Evolutionary conservation across 1,139 yeast species (phyloP).

Genomic region (Saccharomyces hybrid): DNA sequence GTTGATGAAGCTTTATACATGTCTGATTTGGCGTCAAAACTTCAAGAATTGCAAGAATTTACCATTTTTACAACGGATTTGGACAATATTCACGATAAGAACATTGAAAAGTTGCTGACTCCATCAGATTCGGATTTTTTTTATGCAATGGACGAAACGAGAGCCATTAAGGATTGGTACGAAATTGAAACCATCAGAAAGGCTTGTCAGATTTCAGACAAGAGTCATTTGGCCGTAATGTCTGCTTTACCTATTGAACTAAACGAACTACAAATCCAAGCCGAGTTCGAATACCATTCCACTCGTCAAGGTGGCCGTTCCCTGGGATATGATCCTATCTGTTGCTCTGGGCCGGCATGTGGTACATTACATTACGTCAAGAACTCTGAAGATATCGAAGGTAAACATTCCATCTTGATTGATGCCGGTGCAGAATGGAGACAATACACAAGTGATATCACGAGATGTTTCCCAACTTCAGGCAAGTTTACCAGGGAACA

Average conservation of each 20-base stretch:
- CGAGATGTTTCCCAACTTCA: constrained; percentile 85
- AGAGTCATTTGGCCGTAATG: constrained; percentile 87
- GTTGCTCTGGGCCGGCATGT: constrained; percentile 89
- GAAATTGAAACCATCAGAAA: constrained; percentile 70
- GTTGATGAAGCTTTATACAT: constrained; percentile 73
- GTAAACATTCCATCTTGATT: constrained; percentile 61
- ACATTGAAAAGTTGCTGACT: constrained; percentile 34
- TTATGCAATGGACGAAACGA: constrained; percentile 76
- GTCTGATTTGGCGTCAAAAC: constrained; percentile 37
- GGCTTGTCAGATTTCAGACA: constrained; percentile 80
- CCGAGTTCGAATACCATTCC: constrained; percentile 90
- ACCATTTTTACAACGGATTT: constrained; percentile 37
- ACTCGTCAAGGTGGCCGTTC: constrained; percentile 86
- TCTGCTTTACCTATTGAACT: constrained; percentile 81
- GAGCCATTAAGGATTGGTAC: constrained; percentile 74
- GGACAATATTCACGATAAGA: constrained; percentile 25
- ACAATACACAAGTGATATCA: constrained; percentile 86
- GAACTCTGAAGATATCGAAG: constrained; percentile 61
- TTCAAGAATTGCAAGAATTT: constrained; percentile 23
- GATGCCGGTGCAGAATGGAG: constrained; percentile 99
- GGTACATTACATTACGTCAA: constrained; percentile 85
- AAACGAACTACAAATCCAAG: constrained; percentile 87
- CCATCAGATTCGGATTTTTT: constrained; percentile 46
- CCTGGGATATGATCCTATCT: constrained; percentile 88
- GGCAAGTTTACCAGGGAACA: constrained; percentile 90